phyloP scores from a whole-genome alignment of 345 rosid species.

The Eucalyptus camaldulensis region DNA sequence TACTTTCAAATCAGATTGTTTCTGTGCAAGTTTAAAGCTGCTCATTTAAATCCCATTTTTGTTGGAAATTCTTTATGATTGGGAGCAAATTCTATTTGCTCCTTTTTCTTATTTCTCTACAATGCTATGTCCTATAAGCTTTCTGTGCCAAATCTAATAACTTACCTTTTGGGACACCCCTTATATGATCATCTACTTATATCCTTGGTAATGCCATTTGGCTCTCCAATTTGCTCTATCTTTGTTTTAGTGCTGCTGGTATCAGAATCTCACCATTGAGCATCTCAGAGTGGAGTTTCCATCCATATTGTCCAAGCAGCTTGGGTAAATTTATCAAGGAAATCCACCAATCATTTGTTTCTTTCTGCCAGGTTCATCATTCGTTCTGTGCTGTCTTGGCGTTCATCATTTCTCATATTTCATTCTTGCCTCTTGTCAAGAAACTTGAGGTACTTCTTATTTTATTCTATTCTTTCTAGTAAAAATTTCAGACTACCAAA shows the following conservation, averaged over 20 bases:
- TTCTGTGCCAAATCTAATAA: not conserved
- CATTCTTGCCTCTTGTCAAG: not conserved
- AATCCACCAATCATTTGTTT: not conserved
- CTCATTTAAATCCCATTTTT: not conserved
- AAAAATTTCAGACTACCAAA: not conserved
- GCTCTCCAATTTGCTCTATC: not conserved
- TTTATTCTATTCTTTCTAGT: not conserved
- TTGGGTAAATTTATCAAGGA: not conserved
- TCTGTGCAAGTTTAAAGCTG: not conserved
- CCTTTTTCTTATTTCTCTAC: not conserved
- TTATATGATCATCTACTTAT: not conserved
- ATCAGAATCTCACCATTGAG: not conserved
- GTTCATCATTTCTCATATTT: not conserved
- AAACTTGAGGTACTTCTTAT: not conserved
- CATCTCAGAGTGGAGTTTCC: not conserved
- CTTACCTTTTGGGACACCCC: not conserved
- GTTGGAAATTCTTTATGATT: not conserved
- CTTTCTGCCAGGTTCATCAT: not conserved
- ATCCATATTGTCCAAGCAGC: not conserved
- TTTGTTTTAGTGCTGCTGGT: not conserved
- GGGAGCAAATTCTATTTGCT: not conserved
- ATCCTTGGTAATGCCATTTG: not conserved
- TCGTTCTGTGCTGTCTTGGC: not conserved
- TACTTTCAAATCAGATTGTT: not conserved
- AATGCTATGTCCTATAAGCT: not conserved